Base-by-base conservation (phyloP, 1,139 yeast species). In the Insectozyma bohioensis region DNA sequence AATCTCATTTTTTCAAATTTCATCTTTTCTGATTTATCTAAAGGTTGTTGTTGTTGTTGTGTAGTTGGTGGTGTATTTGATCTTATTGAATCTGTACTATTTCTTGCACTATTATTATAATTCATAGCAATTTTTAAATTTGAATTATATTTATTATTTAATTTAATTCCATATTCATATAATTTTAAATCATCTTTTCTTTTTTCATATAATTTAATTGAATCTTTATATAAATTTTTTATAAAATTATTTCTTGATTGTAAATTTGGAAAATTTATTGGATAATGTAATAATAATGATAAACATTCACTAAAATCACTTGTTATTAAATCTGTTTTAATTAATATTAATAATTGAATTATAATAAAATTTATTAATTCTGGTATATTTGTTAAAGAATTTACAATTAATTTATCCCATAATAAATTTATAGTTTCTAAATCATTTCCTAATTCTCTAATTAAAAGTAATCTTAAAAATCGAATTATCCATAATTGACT, bases 401-500 rank as follows among this genome's bases (percentile, higher is more conserved):
- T 53, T 2, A 74, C 63, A 4, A 76, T 60, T 22, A 81, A 46
- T 42, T 75, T 75, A 49, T 82, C 88, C 81, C 87, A 75, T 3
- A 80, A 48, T 14, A 62, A 54, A 15, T 71, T 56, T 0, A 75
- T 63, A 22, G 66, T 57, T 3, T 63, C 61, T 29, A 71, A 43
- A 34, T 65, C 64, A 28, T 53, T 52, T 1, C 83, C 83, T 20
- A 82, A 48, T 45, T 82, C 90, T 37, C 90, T 56, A 9, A 78
- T 52, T 20, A 81, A 61, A 1, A 81, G 40, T 26, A 82, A 55
- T 31, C 88, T 58, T 12, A 78, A 71, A 66, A 80, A 82, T 35
- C 88, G 56, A 18, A 82, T 76, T 13, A 80, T 61, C 88, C 88
- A 82, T 20, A 82, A 62, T 37, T 80, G 78, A 6, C 82, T 70